Evolutionary conservation across 2,329 filamentous ascomycete species (phyloP).

Genomic region (Botrytis byssoidea): DNA sequence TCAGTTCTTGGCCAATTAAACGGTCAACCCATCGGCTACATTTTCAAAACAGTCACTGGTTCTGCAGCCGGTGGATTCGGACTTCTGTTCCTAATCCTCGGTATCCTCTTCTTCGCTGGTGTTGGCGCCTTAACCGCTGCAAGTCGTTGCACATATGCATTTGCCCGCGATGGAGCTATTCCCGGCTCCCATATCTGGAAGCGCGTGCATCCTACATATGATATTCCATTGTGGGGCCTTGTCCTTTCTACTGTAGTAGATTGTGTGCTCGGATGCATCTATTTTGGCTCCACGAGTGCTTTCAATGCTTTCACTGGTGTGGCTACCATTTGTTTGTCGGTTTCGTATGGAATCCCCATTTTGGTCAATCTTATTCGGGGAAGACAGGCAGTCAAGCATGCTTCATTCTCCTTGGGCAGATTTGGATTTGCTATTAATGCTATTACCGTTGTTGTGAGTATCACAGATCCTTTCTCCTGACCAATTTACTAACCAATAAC

Average conservation of each 20-base stretch:
- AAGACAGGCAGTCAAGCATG: conserved; percentile 63
- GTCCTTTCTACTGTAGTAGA: conserved; percentile 66
- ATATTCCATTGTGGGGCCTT: conserved; percentile 69
- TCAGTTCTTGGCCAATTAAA: conserved; percentile 64
- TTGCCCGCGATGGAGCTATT: conserved; percentile 72
- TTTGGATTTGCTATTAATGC: conserved; percentile 69
- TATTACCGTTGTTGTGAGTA: conserved; percentile 51
- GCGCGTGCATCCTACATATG: conserved; percentile 61
- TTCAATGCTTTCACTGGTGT: conserved; percentile 81
- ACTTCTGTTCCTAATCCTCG: conserved; percentile 71
- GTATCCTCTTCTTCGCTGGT: conserved; percentile 75
- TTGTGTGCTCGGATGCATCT: conserved; percentile 72
- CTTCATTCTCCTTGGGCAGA: conserved; percentile 65
- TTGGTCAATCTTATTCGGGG: conserved; percentile 66
- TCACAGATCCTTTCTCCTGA: neutral
- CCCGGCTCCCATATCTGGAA: conserved; percentile 67
- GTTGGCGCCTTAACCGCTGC: conserved; percentile 73
- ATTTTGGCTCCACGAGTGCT: conserved; percentile 73
- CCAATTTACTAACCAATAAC: neutral
- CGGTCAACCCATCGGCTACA: conserved; percentile 70
- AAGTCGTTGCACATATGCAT: conserved; percentile 72
- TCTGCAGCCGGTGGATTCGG: conserved; percentile 66
- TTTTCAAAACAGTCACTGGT: conserved; percentile 71
- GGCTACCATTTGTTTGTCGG: conserved; percentile 74
- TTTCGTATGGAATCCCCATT: conserved; percentile 74